Base-by-base conservation (phyloP, 192 early-diverging fungal species). In the Entomortierella parvispora region DNA sequence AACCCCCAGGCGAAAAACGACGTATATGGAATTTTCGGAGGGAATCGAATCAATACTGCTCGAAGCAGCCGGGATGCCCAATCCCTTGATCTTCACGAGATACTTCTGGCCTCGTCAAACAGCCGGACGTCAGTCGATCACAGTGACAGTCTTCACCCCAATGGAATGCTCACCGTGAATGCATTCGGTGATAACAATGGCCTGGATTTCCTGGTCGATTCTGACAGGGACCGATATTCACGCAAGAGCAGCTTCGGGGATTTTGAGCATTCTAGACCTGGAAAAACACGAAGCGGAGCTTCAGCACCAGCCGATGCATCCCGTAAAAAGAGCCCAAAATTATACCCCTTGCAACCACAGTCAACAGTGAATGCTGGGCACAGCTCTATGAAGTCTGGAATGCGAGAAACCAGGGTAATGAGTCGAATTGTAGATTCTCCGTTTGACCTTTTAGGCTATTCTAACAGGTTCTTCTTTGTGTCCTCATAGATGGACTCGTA, bases 401-500 rank as follows among this genome's bases (percentile, higher is more conserved):
- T 53, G 5, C 40, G 22, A 10, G 63, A 65, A 28, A 53, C 40
- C 2, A 53, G 48, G 22, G 61, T 63, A 42, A 47, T 5, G 12
- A n/a, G n/a, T n/a, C n/a, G 37, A 12, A 40, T 40, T 12, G 37
- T 9, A 5, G 37, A 40, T 9, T 12, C 37, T 40, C 7, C 12
- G 37, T 12, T 5, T 40, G 7, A 9, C 5, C 37, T 40, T 40
- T 40, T 40, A n/a, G 58, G 0, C 45, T 58, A 11, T 4, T 44
- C 17, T 43, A 22, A 20, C n/a, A 25, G 8, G 11, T 57, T 5
- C 29, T 40, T 43, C 1, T 0, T 43, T 58, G 7, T 34, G 31
- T 14, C 25, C 2, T 4, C 3, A 12, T 58, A 75, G 71, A 55
- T 61, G 58, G 64, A 75, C 40, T 75, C 71, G 7, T 75, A 59